Base-by-base conservation (phyloP, 495 filamentous ascomycete species). In the Neurospora sp. region DNA sequence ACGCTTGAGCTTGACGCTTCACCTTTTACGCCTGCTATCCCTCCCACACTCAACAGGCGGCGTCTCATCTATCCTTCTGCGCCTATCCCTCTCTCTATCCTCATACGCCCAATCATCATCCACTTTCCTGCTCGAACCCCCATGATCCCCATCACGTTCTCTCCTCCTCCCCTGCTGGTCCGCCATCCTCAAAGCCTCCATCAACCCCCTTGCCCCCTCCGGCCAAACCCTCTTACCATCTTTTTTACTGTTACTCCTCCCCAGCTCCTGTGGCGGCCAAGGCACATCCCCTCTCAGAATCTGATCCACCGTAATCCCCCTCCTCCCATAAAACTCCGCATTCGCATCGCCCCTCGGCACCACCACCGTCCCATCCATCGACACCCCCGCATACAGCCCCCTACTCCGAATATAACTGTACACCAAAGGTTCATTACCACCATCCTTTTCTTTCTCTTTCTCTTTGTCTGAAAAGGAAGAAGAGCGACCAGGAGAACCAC, bases 351-450 rank as follows among this genome's bases (percentile, higher is more conserved):
- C 89, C 12, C 92, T 84, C 77, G 93, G 91, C 53, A 93, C 87
- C 69, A 94, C 84, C 27, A 94, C 85, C 0, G 91, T 94, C 0
- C 91, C 92, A 75, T 94, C 92, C 39, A 93, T 83, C 72, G 92
- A 90, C 22, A 93, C 86, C 18, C 91, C 91, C 10, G 90, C 90
- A 76, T 94, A 94, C 39, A 94, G 83, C 0, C 92, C 92, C 14
- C 92, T 86, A 75, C 86, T 90, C 82, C 93, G 93, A 82, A 94
- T 88, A 74, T 94, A 95, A 35, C 89, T 92, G 84, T 89, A 94
- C 35, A 94, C 86, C 53, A 65, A 27, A 0, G 92, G 91, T 72
- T 79, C 77, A 45, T n/a, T 8, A 45, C 18, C 8, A 35, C 16
- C 45, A 5, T 72, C 69, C 65, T 76, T 74, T 1, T 77, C 73